A percentile compares a stretch with the other conserved stretches of the same genome.
Conservation (phyloP, 1,139 yeast species). For the Blastobotrys capitulatus region DNA sequence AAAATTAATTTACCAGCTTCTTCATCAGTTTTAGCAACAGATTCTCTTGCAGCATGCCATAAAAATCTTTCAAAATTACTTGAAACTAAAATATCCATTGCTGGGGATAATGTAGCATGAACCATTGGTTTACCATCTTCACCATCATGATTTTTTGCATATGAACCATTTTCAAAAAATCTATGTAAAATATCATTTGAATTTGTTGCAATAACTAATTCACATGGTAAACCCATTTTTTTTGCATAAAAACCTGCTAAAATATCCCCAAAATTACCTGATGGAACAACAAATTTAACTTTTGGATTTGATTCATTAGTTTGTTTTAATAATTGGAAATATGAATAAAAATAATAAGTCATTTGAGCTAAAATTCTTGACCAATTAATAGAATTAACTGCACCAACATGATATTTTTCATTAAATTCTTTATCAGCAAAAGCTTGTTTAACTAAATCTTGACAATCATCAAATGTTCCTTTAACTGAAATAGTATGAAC, state of each 20-base stretch:
- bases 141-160: slow-evolving; percentile 47
- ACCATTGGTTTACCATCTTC: slow-evolving; percentile 50
- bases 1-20: slow-evolving; percentile 72
- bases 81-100: slow-evolving; percentile 95
- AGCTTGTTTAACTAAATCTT: slow-evolving; percentile 87
- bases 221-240: slow-evolving; percentile 90
- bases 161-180: slow-evolving; percentile 79
- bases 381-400: slow-evolving; percentile 98
- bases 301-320: slow-evolving; percentile 29
- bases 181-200: slow-evolving; percentile 92
- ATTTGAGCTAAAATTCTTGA: slow-evolving; percentile 97
- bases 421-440: slow-evolving; percentile 87
- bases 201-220: slow-evolving; percentile 88
- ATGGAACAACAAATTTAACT: slow-evolving; percentile 87
- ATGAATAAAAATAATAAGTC: slow-evolving; percentile 91
- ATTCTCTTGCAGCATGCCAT: slow-evolving; percentile 86
- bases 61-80: slow-evolving; percentile 93
- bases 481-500: slow-evolving; percentile 92
- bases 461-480: slow-evolving; percentile 98
- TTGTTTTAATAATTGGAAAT: slow-evolving; percentile 60
- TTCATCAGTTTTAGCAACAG: slow-evolving; percentile 49
- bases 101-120: slow-evolving; percentile 90
- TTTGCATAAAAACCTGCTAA: slow-evolving; percentile 94
- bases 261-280: slow-evolving; percentile 97
- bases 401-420: slow-evolving; percentile 87